A percentile compares a stretch with the other conserved stretches of the same genome.
Conservation (phyloP, 2,329 filamentous ascomycete species). For the Alternaria burnsii region DNA sequence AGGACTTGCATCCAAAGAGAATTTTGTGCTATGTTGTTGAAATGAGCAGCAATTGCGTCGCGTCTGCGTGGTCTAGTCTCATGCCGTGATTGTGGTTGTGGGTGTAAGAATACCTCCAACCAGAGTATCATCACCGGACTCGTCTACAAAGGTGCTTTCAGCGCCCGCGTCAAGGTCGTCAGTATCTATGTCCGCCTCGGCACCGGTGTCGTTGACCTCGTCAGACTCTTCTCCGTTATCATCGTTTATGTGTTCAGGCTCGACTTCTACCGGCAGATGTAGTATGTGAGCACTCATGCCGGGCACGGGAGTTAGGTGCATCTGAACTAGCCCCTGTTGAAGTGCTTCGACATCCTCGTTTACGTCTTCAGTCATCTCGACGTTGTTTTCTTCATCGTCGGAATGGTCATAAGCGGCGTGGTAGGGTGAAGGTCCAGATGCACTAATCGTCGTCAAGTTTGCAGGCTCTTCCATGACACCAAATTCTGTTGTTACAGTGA, state of each 20-base stretch:
- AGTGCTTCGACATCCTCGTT: conserved; percentile 15
- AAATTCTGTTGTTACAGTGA: conserved; percentile 48
- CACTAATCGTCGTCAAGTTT: conserved; percentile 41
- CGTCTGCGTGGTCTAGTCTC: not conserved
- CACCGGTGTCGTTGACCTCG: conserved; percentile 30
- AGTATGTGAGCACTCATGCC: conserved; percentile 5
- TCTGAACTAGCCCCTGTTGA: conserved; percentile 9
- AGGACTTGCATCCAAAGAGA: not conserved
- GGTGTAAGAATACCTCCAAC: conserved; percentile 28
- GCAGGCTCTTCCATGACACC: conserved; percentile 44
- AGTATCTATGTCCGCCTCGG: conserved; percentile 39
- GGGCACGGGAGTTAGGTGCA: conserved; percentile 7
- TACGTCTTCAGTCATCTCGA: conserved; percentile 30
- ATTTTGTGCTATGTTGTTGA: not conserved
- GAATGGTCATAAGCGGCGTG: conserved; percentile 22
- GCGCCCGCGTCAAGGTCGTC: conserved; percentile 38
- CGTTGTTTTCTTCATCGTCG: conserved; percentile 25
- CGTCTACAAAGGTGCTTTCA: conserved; percentile 37
- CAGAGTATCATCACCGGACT: conserved; percentile 30
- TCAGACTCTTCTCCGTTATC: conserved; percentile 12
- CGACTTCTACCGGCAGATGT: conserved; percentile 9
- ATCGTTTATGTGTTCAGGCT: conserved; percentile 18
- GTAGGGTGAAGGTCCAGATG: conserved; percentile 28
- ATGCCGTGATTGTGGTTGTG: conserved; percentile 17
- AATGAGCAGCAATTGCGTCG: not conserved